phyloP scores from a whole-genome alignment of 371 early-diverging fungal species.

The Rhizopus sp. region DNA sequence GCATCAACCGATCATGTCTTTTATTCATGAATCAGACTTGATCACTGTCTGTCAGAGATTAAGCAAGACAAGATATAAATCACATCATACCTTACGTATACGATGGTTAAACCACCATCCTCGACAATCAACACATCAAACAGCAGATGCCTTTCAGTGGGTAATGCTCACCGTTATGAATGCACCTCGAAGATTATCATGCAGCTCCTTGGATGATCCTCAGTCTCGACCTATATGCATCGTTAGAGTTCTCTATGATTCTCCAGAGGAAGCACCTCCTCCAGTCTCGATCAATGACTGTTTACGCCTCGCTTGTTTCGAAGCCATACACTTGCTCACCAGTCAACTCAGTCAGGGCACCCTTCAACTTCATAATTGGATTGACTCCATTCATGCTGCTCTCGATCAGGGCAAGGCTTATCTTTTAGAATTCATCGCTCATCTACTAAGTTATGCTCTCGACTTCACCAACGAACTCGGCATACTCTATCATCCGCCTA shows the following conservation, averaged over 20 bases:
- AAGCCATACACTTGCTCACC: neutral
- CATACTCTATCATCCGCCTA: neutral
- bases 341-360: neutral
- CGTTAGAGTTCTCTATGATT: constrained; percentile 7
- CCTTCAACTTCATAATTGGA: neutral
- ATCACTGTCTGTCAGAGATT: constrained; percentile 30
- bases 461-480: constrained; percentile 11
- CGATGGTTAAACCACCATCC: constrained; percentile 26
- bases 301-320: neutral
- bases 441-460: constrained; percentile 10
- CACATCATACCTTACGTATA: constrained; percentile 25
- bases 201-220: constrained; percentile 13
- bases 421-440: constrained; percentile 17
- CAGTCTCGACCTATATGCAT: constrained; percentile 26
- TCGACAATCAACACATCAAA: neutral
- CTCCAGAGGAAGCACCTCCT: neutral
- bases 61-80: constrained; percentile 11
- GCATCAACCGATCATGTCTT: constrained; percentile 46
- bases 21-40: constrained; percentile 39
- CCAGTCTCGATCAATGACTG: too few relatives aligned
- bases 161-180: constrained; percentile 28
- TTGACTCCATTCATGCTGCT: constrained; percentile 17
- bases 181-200: constrained; percentile 15
- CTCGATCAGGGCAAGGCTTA: constrained; percentile 21
- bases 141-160: constrained; percentile 21